A percentile compares a stretch with the other conserved stretches of the same genome.
Evolutionary conservation across 331 rosid genomes (phyloP).

Genomic region (Rosa hybrid): DNA sequence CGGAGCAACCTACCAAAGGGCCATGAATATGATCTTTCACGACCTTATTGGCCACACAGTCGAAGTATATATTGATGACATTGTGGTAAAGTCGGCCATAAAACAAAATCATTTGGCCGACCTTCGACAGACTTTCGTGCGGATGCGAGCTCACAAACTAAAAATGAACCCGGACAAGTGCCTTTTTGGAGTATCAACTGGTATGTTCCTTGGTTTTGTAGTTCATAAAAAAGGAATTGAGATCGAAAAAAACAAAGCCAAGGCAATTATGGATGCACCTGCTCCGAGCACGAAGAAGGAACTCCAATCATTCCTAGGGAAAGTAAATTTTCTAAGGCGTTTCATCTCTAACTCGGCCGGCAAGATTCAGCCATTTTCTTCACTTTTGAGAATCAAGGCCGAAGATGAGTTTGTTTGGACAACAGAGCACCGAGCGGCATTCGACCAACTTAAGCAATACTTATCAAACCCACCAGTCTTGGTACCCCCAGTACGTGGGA

Average conservation of each 20-base stretch:
- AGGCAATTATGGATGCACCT: not conserved
- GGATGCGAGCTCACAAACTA: not conserved
- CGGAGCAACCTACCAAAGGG: not conserved
- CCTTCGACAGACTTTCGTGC: not conserved
- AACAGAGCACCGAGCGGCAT: too few species aligned
- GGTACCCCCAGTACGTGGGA: not conserved
- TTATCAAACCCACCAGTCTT: not conserved
- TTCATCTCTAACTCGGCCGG: not conserved
- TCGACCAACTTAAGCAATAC: too few species aligned
- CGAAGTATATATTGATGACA: not conserved
- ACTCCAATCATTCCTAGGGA: not conserved
- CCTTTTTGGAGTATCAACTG: not conserved
- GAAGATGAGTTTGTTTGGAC: too few species aligned
- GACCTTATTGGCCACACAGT: not conserved
- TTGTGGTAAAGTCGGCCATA: not conserved
- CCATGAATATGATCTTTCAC: not conserved
- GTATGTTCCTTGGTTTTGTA: not conserved
- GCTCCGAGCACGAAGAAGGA: not conserved
- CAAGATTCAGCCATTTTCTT: not conserved
- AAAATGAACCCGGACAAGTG: not conserved
- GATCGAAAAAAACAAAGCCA: not conserved
- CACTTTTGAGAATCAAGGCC: too few species aligned
- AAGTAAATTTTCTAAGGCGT: not conserved
- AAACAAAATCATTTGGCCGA: not conserved
- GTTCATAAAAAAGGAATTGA: not conserved